Base-by-base conservation (phyloP, 2,329 filamentous ascomycete genomes). In the Xylariomycetidae sp. region DNA sequence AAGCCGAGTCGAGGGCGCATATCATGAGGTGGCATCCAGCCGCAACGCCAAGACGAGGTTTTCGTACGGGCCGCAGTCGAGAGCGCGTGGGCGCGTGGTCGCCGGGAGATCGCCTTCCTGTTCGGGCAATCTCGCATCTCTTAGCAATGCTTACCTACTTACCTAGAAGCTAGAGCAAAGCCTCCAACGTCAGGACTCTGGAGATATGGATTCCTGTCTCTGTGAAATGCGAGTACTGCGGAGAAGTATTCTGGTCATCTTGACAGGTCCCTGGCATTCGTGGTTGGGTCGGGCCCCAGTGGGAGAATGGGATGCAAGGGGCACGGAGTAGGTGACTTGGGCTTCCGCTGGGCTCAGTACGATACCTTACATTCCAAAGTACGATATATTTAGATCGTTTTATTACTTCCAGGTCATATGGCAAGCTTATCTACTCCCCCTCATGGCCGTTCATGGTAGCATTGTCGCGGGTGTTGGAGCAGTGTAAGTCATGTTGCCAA, bases 41-140 rank as follows among this genome's bases (percentile, higher is more conserved):
- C 31, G 36, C 30, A 33, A 27, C 32, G 44, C 44, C 44, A 44
- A 46, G 39, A 33, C n/a, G 29, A 34, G 31, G 23, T 35, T 38
- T 27, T 44, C 22, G 33, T 31, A 29, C 34, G 34, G 35, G 33
- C 34, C 40, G 20, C 13, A 38, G 29, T 40, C 38, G 37, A 42
- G 37, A 36, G 34, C 32, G 25, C 35, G 40, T 49, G n/a, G n/a
- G n/a, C 49, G 32, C 48, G 46, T 50, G 46, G 40, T 46, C 40
- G 34, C 19, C 29, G 24, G 38, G 34, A 31, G 35, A 36, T 48
- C 43, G 47, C 49, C 47, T 52, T 48, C 49, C 49, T 41, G 33
- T 44, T 50, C 26, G 6, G 40, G 48, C 32, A 46, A 40, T 40
- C 29, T 24, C 29, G 34, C 32, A 34, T 30, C 37, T 26, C 37